Percentiles rank a stretch among this genome's conserved stretches.
Evolutionary conservation across 495 filamentous ascomycete genomes (phyloP).

Genomic region (Hypoxylon fragiforme): DNA sequence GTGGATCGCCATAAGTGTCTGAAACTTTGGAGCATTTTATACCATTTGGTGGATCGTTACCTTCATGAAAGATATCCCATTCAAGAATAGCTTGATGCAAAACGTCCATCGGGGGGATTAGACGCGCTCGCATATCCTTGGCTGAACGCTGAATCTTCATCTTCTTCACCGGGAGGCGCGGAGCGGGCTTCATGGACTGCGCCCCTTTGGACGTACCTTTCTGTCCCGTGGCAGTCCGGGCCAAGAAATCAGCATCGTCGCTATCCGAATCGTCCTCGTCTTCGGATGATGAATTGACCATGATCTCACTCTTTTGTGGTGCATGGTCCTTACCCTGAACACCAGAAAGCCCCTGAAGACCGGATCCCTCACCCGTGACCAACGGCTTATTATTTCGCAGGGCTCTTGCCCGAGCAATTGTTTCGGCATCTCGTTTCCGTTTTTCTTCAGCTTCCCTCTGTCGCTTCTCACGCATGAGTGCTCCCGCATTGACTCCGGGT

Average conservation of each 20-base stretch:
- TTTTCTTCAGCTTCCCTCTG: conserved; percentile 73
- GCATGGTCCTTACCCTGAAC: conserved; percentile 79
- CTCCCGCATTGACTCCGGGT: conserved; percentile 39
- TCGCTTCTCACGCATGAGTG: conserved; percentile 67
- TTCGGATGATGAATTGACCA: conserved; percentile 85
- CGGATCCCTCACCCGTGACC: conserved; percentile 75
- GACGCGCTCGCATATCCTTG: conserved; percentile 90
- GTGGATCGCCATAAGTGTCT: conserved; percentile 71
- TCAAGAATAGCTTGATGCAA: conserved; percentile 83
- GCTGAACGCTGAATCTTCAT: conserved; percentile 71
- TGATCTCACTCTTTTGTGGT: conserved; percentile 74
- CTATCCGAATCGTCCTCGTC: conserved; percentile 67
- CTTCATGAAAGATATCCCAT: conserved; percentile 91
- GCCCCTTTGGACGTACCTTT: conserved; percentile 31
- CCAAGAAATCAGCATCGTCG: conserved; percentile 54
- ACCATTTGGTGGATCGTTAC: conserved; percentile 77
- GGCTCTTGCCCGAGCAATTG: conserved; percentile 66
- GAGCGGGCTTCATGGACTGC: conserved; percentile 55
- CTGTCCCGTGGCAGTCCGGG: conserved; percentile 50
- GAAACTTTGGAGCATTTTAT: conserved; percentile 74
- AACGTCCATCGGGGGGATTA: conserved; percentile 84
- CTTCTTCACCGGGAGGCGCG: conserved; percentile 77
- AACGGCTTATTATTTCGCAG: conserved; percentile 58
- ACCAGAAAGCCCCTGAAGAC: conserved; percentile 69
- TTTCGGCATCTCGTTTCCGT: conserved; percentile 68